These are phyloP conservation scores for Sanghuangporus sanghuang DNA, from an alignment of 1,284 basidiomycete genomes.

Conservation along the genomic window DNA sequence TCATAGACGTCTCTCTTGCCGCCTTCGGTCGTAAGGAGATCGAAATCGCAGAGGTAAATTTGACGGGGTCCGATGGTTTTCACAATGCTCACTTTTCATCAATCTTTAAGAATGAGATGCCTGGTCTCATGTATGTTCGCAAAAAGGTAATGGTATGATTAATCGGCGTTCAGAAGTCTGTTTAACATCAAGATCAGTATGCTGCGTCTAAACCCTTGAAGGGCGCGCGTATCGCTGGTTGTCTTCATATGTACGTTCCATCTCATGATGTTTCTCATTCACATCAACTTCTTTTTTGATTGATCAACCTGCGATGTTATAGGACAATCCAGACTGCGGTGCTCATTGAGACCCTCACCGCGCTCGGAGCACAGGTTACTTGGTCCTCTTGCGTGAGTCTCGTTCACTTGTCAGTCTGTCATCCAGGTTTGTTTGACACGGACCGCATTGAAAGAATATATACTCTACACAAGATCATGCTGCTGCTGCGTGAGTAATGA, in stretches of 20 bases:
- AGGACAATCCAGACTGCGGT: slow-evolving; percentile 98
- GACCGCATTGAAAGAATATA: slow-evolving; percentile 69
- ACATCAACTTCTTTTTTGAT: slow-evolving; percentile 10
- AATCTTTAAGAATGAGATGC: slow-evolving; percentile 74
- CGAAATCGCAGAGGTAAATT: slow-evolving; percentile 85
- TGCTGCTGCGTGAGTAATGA: slow-evolving; percentile 79
- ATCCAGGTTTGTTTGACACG: slow-evolving; percentile 6
- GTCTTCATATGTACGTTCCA: slow-evolving; percentile 82
- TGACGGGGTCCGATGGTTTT: not conserved
- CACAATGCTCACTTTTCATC: slow-evolving; percentile 19
- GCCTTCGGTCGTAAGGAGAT: slow-evolving; percentile 98
- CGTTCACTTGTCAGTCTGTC: slow-evolving; percentile 2
- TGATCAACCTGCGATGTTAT: slow-evolving; percentile 12
- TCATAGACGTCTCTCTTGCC: slow-evolving; percentile 88
- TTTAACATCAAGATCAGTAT: slow-evolving; percentile 51
- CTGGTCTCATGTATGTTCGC: slow-evolving; percentile 89
- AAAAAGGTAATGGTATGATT: slow-evolving; percentile 51
- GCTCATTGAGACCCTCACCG: slow-evolving; percentile 93
- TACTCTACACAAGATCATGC: slow-evolving; percentile 99
- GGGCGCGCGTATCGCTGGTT: slow-evolving; percentile 96
- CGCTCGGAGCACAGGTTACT: slow-evolving; percentile 94
- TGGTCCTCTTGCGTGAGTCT: slow-evolving; percentile 94
- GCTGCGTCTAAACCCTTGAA: slow-evolving; percentile 81
- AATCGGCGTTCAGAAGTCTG: slow-evolving; percentile 2
- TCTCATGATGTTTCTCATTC: not conserved